Base-by-base conservation (phyloP, 805 yeast species). In the Saturnispora besseyi region DNA sequence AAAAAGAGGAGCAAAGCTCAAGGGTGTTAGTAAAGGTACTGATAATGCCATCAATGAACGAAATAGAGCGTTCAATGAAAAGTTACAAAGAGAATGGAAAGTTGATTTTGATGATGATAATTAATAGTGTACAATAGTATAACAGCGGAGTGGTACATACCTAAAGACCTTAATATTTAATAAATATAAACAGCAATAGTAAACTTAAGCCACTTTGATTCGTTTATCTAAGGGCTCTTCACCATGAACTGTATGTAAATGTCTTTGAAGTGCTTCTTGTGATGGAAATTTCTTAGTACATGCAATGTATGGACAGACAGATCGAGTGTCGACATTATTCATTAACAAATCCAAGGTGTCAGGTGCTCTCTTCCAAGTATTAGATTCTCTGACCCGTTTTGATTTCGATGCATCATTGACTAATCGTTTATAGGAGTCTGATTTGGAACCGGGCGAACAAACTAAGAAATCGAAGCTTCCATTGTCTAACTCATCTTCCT, bases 21-120 rank as follows among this genome's bases (percentile, higher is more conserved):
- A 29, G 26, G 44, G 60, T 49, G 65, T 63, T 46, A 62, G 59
- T 9, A 66, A 63, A 10, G 69, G 61, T 3, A 72, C 62, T 4
- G 68, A 61, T 4, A 70, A 61, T 18, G 75, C 67, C 62, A 78
- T 86, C 60, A 85, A 82, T 60, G 87, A 81, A 55, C 82, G 81
- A 63, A 86, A 86, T 69, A 76, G 74, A 60, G 82, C 82, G 56
- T 86, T 85, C 65, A 86, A 85, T 65, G 77, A 75, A 60, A 85
- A 86, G 59, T 67, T 86, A 55, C 64, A 76, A 42, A 68, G 89
- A 31, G 79, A 48, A 36, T 33, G 30, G 22, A 36, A 46, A 15
- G 13, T 12, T 3, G n/a, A 34, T 18, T 18, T 18, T 7, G 30
- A 31, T 13, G 40, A 45, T 18, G 9, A 37, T 26, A 9, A 15